Evolutionary conservation across 441 rosid species (phyloP).

Genomic region (Cnidoscolus chayamansa): DNA sequence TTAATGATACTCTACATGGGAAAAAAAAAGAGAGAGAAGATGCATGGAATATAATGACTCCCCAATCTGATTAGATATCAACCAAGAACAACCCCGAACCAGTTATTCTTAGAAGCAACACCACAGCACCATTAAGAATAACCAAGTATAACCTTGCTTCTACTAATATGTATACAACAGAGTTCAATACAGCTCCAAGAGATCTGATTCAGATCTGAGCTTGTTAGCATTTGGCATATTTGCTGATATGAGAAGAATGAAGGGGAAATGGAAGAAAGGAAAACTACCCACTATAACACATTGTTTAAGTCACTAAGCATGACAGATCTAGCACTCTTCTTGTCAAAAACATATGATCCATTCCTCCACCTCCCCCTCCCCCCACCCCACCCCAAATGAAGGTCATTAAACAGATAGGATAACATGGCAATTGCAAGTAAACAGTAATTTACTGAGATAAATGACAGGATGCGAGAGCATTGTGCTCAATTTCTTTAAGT

Average conservation of each 20-base stretch:
- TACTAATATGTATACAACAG: neutral
- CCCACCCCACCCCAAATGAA: too few relatives aligned
- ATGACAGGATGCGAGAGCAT: neutral
- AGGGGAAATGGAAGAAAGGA: neutral
- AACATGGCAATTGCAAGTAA: neutral
- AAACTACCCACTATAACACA: neutral
- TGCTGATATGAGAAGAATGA: neutral
- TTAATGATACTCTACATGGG: too few relatives aligned
- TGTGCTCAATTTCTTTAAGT: neutral
- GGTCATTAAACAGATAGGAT: too few relatives aligned
- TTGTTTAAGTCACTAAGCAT: too few relatives aligned
- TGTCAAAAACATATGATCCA: too few relatives aligned
- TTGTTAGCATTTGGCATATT: neutral
- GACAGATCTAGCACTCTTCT: too few relatives aligned
- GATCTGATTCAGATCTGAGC: neutral
- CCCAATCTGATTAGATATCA: neutral
- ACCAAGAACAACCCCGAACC: too few relatives aligned
- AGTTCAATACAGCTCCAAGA: neutral
- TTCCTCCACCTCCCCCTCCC: too few relatives aligned
- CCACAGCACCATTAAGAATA: neutral
- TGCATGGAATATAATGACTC: too few relatives aligned
- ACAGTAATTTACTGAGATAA: neutral
- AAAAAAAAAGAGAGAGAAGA: too few relatives aligned
- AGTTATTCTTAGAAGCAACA: neutral
- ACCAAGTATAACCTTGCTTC: neutral